Base-by-base conservation (phyloP, 192 early-diverging fungal genomes). In the Lobosporangium transversale region DNA sequence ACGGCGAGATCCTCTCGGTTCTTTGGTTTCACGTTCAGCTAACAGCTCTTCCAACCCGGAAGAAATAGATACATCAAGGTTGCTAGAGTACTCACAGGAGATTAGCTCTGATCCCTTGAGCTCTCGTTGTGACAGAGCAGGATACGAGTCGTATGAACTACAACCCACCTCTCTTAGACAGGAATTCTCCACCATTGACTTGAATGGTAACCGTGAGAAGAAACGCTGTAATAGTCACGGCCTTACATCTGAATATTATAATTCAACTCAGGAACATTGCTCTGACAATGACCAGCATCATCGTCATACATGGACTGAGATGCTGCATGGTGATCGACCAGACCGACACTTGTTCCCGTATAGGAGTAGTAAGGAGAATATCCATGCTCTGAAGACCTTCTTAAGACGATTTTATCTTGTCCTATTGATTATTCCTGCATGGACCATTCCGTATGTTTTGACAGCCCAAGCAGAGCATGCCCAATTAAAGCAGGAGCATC, bases 291-390 rank as follows among this genome's bases (percentile, higher is more conserved):
- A 26, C 7, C 52, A 55, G 2, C 53, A 32, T 14, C 55, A 36
- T 24, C 50, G 52, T 33, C 23, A 18, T 18, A 53, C 42, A 18
- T 23, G 53, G 42, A 47, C 18, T 4, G 52, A 69, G 15, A 11
- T 53, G 23, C 11, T 54, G 1, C 67, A 69, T 27, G 51, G 49
- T 6, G 0, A 69, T 30, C 57, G 50, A 47, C 58, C 58, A 4
- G 58, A 61, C 43, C 67, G 67, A 20, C 11, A 70, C 35, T 30
- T 62, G 32, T 70, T 70, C 29, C 68, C 68, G 0, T 70, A 62
- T 45, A 55, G 51, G 40, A 62, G 11, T 7, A 4, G 40, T 3
- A 45, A 40, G 1, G 58, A 70, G 2, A 70, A 70, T 20, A 15
- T 18, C 29, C 18, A 49, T 31, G 68, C 68, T 5, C 3, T 54